Percentiles rank a stretch among this genome's conserved stretches.
phyloP scores from a whole-genome alignment of 2,329 filamentous ascomycete genomes.

The Fusarium duplospermum region DNA sequence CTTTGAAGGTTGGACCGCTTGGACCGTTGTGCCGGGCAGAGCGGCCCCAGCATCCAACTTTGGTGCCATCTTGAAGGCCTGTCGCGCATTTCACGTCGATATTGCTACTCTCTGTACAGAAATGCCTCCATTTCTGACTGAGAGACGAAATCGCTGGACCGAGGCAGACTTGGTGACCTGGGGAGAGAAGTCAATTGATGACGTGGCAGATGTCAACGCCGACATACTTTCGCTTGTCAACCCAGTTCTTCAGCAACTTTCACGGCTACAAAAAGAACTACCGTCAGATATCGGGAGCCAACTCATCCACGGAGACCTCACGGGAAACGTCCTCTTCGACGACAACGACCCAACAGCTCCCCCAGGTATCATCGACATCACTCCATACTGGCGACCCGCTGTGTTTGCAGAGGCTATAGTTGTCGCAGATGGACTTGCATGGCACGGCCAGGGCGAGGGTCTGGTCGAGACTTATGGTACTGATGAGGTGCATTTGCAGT shows the following conservation, averaged over 20 bases:
- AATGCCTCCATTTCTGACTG: background rate
- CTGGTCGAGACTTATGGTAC: background rate
- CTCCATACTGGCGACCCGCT: slow-evolving; percentile 14
- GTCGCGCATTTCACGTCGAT: slow-evolving; percentile 1
- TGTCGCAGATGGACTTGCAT: slow-evolving; percentile 10
- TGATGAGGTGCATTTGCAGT: background rate
- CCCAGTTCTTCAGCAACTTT: background rate
- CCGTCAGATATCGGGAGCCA: background rate
- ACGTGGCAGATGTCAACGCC: background rate
- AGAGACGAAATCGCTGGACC: slow-evolving; percentile 3
- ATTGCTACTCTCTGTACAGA: background rate
- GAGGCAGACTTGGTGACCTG: slow-evolving; percentile 16
- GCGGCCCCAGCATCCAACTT: background rate
- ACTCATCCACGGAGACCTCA: slow-evolving; percentile 18
- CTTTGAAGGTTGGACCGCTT: slow-evolving; percentile 5
- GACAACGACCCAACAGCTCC: background rate
- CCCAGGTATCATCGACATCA: slow-evolving; percentile 16
- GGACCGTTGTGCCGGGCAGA: background rate
- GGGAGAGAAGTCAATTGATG: background rate
- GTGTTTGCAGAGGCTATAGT: slow-evolving; percentile 17
- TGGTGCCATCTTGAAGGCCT: slow-evolving; percentile 2
- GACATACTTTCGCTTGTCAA: background rate
- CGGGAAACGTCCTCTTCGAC: slow-evolving; percentile 11
- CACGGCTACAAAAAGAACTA: background rate
- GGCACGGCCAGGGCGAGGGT: background rate